Percentiles rank a stretch among this genome's conserved stretches.
phyloP scores from a whole-genome alignment of 202 grass and related monocot genomes.

The Carex arenaria region DNA sequence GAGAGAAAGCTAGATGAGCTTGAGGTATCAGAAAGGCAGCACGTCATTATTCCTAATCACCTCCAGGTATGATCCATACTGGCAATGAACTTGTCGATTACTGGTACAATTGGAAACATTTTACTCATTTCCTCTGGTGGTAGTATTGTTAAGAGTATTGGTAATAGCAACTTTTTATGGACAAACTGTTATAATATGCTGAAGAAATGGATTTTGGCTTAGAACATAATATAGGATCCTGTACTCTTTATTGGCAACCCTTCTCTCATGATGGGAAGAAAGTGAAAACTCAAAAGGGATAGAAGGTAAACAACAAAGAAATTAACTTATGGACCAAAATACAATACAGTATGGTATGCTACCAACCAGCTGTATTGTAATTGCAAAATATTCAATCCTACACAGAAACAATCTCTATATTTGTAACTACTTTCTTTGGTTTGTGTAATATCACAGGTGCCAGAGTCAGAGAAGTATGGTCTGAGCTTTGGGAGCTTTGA shows the following conservation, averaged over 20 bases:
- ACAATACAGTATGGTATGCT: neutral
- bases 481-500: constrained; percentile 92
- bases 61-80: constrained; percentile 39
- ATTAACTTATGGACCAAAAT: neutral
- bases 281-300: neutral
- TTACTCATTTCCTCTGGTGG: neutral
- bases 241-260: neutral
- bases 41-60: constrained; percentile 88
- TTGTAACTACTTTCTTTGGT: neutral
- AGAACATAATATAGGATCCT: neutral
- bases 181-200: neutral
- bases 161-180: neutral
- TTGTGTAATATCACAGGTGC: constrained; percentile 27
- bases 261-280: neutral
- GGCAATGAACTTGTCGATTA: neutral
- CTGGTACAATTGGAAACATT: neutral
- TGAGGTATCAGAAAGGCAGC: constrained; percentile 49
- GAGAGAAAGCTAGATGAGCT: constrained; percentile 40
- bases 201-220: neutral
- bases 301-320: neutral
- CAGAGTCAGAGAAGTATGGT: constrained; percentile 69
- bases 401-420: neutral
- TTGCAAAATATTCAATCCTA: neutral
- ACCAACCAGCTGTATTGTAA: neutral
- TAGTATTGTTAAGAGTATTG: neutral